phyloP scores from a whole-genome alignment of 1,284 basidiomycete species.

The Neonothopanus nambi region DNA sequence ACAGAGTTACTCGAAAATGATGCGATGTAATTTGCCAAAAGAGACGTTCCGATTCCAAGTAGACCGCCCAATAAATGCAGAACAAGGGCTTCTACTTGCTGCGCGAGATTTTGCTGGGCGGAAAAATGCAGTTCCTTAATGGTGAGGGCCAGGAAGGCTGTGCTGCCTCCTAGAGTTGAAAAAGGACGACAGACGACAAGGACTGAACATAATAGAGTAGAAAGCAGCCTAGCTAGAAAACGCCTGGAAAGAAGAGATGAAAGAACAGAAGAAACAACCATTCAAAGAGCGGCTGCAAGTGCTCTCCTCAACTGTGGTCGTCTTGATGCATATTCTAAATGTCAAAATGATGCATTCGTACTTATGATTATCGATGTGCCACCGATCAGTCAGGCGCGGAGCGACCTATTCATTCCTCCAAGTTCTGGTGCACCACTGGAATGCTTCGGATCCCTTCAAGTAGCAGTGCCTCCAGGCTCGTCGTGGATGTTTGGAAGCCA shows the following conservation, averaged over 20 bases:
- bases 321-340: too few species aligned
- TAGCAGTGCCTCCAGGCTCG: too few species aligned
- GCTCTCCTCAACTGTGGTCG: too few species aligned
- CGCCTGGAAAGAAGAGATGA: slow-evolving; percentile 30
- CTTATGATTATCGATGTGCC: too few species aligned
- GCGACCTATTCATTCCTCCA: too few species aligned
- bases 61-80: slow-evolving; percentile 47
- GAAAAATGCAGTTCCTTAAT: slow-evolving; percentile 52
- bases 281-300: too few species aligned
- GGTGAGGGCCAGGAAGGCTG: slow-evolving; percentile 45
- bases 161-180: slow-evolving; percentile 40
- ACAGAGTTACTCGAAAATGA: slow-evolving; percentile 31
- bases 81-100: slow-evolving; percentile 47
- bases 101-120: slow-evolving; percentile 46
- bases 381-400: too few species aligned
- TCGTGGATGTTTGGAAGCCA: too few species aligned
- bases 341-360: too few species aligned
- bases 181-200: slow-evolving; percentile 43
- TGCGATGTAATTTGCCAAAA: slow-evolving; percentile 40
- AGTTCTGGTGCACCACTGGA: too few species aligned
- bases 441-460: too few species aligned
- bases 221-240: slow-evolving; percentile 41
- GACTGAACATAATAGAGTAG: slow-evolving; percentile 44
- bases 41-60: slow-evolving; percentile 42
- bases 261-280: too few species aligned